Evolutionary conservation across 768 basidiomycete genomes (phyloP), one percentile per base, ranked within the genome.

Genomic region (Suillus subalutaceus): DNA sequence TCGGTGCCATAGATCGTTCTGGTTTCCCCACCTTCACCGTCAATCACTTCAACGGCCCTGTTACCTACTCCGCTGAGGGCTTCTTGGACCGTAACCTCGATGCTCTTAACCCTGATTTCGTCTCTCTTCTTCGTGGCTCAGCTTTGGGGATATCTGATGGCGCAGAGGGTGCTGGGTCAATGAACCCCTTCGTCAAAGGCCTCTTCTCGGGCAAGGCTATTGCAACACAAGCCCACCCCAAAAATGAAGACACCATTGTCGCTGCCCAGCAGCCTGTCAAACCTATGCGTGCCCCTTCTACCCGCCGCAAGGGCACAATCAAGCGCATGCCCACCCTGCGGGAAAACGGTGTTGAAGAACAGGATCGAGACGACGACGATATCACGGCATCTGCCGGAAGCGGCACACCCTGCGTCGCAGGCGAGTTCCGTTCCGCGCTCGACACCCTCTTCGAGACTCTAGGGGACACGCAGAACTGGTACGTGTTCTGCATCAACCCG

Each of bases 231-330:
- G 93, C 90, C 0, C 96, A 98, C 73, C 96, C 97, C 0, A 82
- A 90, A 68, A 91, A 96, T 71, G 95, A 98, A 72, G 96, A 97
- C 61, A 97, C 96, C 0, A 96, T 98, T 67, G 96, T 98, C 18
- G 87, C 95, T 6, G 96, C 95, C 0, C 94, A 96, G 74, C 96
- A 97, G 75, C 89, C 90, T 43, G 90, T 95, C 69, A 95, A 96
- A 77, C 97, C 97, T 0, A 94, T 97, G 90, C 89, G 96, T 10
- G 88, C 92, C 0, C 96, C 96, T 0, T 97, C 94, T 0, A 97
- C 91, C 0, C 84, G 94, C 57, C 85, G 95, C 65, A 95, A 94
- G 78, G 85, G 84, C 26, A 88, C 90, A 0, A 77, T 92, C 66
- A 88, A 87, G 71, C 86, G 90, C 23, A 74, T 78, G 71, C 69